These are phyloP conservation scores for Colletotrichum sp. DNA, from an alignment of 2,329 filamentous ascomycete species.

Conservation along the genomic window DNA sequence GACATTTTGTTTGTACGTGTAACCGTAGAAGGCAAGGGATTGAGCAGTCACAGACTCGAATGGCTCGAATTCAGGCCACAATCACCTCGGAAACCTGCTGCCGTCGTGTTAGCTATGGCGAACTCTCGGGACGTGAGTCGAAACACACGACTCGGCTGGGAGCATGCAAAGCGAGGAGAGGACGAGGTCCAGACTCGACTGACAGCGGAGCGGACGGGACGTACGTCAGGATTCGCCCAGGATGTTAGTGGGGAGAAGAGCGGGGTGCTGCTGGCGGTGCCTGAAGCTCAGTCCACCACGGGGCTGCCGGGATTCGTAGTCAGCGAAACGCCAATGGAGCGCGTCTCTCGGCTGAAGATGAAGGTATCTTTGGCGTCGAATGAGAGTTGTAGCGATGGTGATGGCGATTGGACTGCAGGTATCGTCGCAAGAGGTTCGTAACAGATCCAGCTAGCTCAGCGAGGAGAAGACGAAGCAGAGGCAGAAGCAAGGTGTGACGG, in stretches of 20 bases:
- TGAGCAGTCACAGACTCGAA: background rate
- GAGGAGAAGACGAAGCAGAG: background rate
- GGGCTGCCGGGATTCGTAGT: background rate
- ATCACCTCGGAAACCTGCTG: background rate
- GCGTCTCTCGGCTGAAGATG: background rate
- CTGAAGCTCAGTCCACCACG: constrained; percentile 18
- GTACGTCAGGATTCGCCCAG: constrained; percentile 10
- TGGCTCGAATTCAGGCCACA: background rate
- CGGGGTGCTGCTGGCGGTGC: constrained; percentile 12
- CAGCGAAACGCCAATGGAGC: background rate
- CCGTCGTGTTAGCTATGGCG: background rate
- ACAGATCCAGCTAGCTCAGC: background rate
- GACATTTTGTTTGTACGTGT: constrained; percentile 29
- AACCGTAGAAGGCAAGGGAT: background rate
- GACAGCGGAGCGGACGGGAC: constrained; percentile 5
- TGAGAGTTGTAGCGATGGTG: background rate
- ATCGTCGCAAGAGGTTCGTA: background rate
- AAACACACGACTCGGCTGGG: background rate
- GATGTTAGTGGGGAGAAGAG: constrained; percentile 15
- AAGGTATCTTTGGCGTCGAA: background rate
- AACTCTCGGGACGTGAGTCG: background rate
- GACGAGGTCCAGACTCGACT: constrained; percentile 9
- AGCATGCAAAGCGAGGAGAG: background rate
- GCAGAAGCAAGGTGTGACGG: background rate
- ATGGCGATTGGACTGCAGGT: background rate